Percentiles rank a stretch among this genome's conserved stretches.
Conservation (phyloP, 306 rosid genomes). For the Ochetophila trinervis region DNA sequence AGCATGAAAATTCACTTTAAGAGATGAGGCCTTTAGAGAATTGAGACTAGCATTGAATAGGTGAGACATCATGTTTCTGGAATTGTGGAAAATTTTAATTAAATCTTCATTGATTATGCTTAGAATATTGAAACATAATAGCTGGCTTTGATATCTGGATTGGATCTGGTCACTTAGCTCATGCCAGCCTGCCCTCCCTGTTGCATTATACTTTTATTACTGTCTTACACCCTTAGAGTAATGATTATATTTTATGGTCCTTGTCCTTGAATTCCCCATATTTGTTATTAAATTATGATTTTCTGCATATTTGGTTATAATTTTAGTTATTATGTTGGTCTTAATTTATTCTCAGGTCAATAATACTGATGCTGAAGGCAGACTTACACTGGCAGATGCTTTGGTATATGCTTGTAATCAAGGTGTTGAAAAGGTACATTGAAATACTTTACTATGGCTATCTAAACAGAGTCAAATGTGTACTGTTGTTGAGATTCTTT, state of each 20-base stretch:
- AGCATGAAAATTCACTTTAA: too few relatives aligned
- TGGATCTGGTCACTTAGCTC: not conserved
- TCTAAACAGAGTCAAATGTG: not conserved
- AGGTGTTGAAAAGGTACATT: conserved; percentile 91
- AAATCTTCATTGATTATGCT: too few relatives aligned
- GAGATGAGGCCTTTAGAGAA: too few relatives aligned
- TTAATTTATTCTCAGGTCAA: conserved; percentile 61
- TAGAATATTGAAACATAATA: too few relatives aligned
- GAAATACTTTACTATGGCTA: not conserved
- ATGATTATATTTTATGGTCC: not conserved
- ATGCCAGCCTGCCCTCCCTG: not conserved
- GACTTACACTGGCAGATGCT: conserved; percentile 97
- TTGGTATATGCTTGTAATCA: conserved; percentile 93
- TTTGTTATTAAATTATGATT: not conserved
- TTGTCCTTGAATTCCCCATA: not conserved
- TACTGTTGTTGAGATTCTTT: not conserved
- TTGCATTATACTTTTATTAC: not conserved
- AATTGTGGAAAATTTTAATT: too few relatives aligned
- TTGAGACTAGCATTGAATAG: too few relatives aligned
- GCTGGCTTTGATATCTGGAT: too few relatives aligned
- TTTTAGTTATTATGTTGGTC: conserved; percentile 24
- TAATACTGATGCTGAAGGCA: conserved; percentile 99
- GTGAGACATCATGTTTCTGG: too few relatives aligned
- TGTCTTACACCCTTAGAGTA: not conserved
- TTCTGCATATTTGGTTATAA: conserved; percentile 4